Base-by-base conservation (phyloP, 768 basidiomycete species). In the Mycena galericulata region DNA sequence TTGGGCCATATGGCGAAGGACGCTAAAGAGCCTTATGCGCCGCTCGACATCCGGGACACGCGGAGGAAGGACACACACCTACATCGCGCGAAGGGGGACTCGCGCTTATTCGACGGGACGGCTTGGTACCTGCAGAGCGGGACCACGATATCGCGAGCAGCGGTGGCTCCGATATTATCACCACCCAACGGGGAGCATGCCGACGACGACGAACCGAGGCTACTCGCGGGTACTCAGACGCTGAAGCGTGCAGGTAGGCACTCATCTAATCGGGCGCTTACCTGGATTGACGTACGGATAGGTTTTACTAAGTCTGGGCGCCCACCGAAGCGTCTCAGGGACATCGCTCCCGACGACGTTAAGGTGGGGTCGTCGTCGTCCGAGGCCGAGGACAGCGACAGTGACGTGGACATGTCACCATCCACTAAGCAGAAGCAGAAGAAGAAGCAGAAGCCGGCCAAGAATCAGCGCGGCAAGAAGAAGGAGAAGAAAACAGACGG, bases 111-210 rank as follows among this genome's bases (percentile, higher is more conserved):
- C 30, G 60, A 68, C 22, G 67, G 67, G 27, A 62, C 60, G 10
- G 67, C 67, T 6, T 68, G 67, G 67, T 57, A 68, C 20, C 24
- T 68, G 14, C 67, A 68, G 46, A 57, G 45, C 20, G 67, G 59
- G 7, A 24, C 18, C 29, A 47, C 38, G 40, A 17, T 56, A 27
- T 41, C 59, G 3, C 24, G 9, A n/a, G 17, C 29, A 5, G 38
- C n/a, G 30, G 14, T 40, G 32, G 20, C 26, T 22, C 56, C 58
- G 24, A 1, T 22, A 1, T n/a, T 45, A 2, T 43, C 49, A 14
- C 26, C 58, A 34, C 18, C 9, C 15, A 27, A 26, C 7, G 20
- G 45, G 54, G 7, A 20, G 22, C 24, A 38, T 20, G 45, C 50
- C 1, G 24, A 11, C 18, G 53, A 54, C 5, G 22, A 30, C 2